Evolutionary conservation across 208 protist species (phyloP), one percentile per base, ranked within the genome.

Genomic region (Leishmania turanica): DNA sequence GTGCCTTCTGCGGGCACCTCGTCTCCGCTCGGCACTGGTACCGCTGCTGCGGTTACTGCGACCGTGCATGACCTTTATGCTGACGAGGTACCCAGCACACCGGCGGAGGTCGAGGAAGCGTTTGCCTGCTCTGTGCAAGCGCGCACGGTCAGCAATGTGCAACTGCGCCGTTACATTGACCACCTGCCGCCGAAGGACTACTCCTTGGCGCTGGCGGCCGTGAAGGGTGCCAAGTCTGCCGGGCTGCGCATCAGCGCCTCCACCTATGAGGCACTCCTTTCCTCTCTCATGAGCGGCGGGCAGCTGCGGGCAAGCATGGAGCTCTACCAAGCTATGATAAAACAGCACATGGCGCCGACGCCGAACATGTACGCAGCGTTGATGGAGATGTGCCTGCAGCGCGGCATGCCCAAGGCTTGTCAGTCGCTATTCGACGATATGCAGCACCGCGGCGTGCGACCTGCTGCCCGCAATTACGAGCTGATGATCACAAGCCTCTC

Each of bases 251-350:
- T 92, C 19, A 92, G 90, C 77, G 80, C 84, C 3, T 78, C 81
- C 27, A 94, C 91, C 54, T 95, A 96, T 77, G 95, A 98, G 84
- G 79, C 83, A 0, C 81, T 96, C 9, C 75, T 98, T 34, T 49
- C 79, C 24, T 84, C 88, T 58, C 81, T 98, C 24, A 84, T 96
- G 51, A 83, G 86, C 27, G 92, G 84, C 1, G 95, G 92, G 0
- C 93, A 97, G 89, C 83, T 98, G 24, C 83, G 85, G 66, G 89
- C 84, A n/a, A 89, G 90, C 77, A 94, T 98, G 89, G 93, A 94
- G 79, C 70, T 95, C 13, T 95, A 96, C 75, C 82, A 91, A 51
- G 45, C 87, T 2, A 96, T 98, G 93, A 60, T 93, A 31, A n/a
- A 75, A 7, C 74, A 86, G 37, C 85, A 83, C 76, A 89, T 96